Base-by-base conservation (phyloP, 2,329 filamentous ascomycete species). In the Aspergillus jensenii region DNA sequence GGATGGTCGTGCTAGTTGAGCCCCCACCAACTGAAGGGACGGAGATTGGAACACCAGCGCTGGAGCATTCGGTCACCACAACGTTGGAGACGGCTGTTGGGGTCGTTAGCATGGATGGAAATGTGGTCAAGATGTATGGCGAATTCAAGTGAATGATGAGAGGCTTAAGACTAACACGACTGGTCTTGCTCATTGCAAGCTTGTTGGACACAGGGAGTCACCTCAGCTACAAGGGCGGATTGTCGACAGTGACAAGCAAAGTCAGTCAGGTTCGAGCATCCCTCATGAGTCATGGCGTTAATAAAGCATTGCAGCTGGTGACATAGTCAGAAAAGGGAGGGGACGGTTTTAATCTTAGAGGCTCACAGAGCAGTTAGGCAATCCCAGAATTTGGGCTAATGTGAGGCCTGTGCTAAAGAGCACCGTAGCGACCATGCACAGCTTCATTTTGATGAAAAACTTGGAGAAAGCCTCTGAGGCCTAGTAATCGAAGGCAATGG, bases 231-330 rank as follows among this genome's bases (percentile, higher is more conserved):
- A 45, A 82, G 74, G 37, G 71, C 66, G 43, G 78, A 69, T 68
- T 79, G 77, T 66, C 75, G 66, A 71, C 79, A 81, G 70, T 81
- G 79, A 68, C 79, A 81, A 37, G 73, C 74, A 67, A 82, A 82
- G 72, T 82, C 79, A 59, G 72, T 75, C 35, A 82, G 65, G 14
- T 56, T 15, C n/a, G 69, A 62, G 73, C 80, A 82, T 59, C 79
- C 79, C 62, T 81, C 79, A 31, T 45, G 62, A 53, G 56, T 58
- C 41, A 82, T 70, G 39, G 77, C 72, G 14, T 52, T 60, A 55
- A 81, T 41, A 68, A 82, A 80, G 71, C 80, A 82, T 61, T 62
- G 65, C 15, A 81, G 62, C 80, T 81, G 59, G n/a, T 48, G n/a
- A n/a, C 4, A 8, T 14, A 2, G 21, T 56, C 21, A 39, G 55